Evolutionary conservation across 257 asterid species (phyloP), one percentile per base, ranked within the genome.

Genomic region (Solanum sparsipilum): DNA sequence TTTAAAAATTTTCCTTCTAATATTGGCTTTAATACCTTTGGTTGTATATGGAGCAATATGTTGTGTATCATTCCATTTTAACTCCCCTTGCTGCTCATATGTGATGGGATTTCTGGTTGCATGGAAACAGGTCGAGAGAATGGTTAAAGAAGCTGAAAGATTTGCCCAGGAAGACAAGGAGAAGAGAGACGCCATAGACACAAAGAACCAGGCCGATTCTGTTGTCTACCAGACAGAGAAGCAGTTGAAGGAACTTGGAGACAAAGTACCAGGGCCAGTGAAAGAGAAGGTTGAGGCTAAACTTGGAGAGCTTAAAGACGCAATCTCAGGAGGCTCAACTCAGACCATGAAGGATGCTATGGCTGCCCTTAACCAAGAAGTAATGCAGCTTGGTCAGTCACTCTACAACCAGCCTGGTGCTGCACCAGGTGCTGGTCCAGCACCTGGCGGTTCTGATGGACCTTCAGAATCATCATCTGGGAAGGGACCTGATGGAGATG

Each of bases 131-230:
- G 99, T 97, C 31, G 93, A 95, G 86, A 97, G 96, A 90, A 97
- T 97, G 99, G 99, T 97, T 25, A 92, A 90, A 46, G 99, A 97
- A 90, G 99, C 99, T 9, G 99, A 97, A 68, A 95, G 90, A 88
- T 97, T 95, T 23, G 93, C 99, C 2, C 94, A 96, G 91, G 99
- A 97, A 90, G 99, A 97, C 92, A 97, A 97, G 92, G 99, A 96
- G 91, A 97, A 93, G 94, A 95, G 99, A 91, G 99, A 97, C 34
- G 99, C 98, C 35, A 96, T 97, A 20, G 99, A 97, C 86, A 96
- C 99, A 18, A 97, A 97, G 92, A 97, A 97, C 72, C 99, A 97
- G 89, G 99, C 98, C 0, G 99, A 97, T 89, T 97, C 99, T 2
- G 95, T 97, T 41, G 98, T 95, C 46, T 97, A 97, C 93, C 99